These are phyloP conservation scores for Cyclotella cryptica DNA, from an alignment of 108 stramenopile genomes.

Conservation along the genomic window DNA sequence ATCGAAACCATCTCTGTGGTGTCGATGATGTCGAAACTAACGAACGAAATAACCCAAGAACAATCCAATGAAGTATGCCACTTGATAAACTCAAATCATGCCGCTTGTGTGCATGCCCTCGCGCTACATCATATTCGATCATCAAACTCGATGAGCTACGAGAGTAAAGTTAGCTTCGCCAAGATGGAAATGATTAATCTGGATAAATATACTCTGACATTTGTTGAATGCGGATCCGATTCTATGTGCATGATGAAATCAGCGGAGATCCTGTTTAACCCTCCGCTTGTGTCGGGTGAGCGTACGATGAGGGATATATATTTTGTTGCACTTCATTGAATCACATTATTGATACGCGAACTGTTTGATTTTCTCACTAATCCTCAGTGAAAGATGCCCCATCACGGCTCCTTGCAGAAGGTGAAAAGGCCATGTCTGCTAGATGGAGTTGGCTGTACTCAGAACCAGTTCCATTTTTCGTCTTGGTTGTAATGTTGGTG, in stretches of 20 bases:
- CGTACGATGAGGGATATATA: not conserved
- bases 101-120: conserved; percentile 11
- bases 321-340: no score
- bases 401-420: not conserved
- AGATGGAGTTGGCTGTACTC: conserved; percentile 12
- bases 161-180: conserved; percentile 8
- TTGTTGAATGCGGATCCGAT: conserved; percentile 23
- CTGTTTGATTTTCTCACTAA: not conserved
- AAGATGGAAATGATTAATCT: conserved; percentile 9
- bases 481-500: conserved; percentile 2
- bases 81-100: conserved; percentile 8
- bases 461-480: conserved; percentile 13
- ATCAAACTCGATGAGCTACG: not conserved
- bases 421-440: conserved; percentile 14
- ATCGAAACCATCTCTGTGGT: not conserved
- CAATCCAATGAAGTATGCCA: conserved; percentile 29
- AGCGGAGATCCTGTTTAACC: conserved; percentile 5
- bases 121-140: conserved; percentile 1
- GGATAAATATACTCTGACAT: conserved; percentile 9
- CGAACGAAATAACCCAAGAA: conserved; percentile 4
- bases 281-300: conserved; percentile 23
- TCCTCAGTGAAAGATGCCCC: conserved; percentile 11
- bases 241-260: conserved; percentile 20
- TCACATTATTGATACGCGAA: no score
- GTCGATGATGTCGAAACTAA: conserved; percentile 2